Conservation (phyloP, 2,329 filamentous ascomycete genomes). For the Emmonsia crescens region DNA sequence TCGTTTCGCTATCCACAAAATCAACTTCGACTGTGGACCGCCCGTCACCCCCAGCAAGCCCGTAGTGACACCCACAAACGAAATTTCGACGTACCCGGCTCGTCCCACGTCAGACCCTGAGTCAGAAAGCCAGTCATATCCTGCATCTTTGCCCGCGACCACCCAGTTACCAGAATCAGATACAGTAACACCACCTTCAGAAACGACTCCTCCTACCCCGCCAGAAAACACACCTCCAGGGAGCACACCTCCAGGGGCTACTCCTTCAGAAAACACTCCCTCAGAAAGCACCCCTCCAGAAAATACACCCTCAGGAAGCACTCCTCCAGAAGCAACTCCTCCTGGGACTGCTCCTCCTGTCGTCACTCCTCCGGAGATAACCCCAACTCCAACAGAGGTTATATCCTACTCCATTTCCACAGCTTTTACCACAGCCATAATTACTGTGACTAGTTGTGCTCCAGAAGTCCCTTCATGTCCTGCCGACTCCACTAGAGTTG, state of each 20-base stretch:
- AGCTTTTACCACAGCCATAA: constrained; percentile 26
- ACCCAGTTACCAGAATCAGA: background rate
- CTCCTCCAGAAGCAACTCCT: background rate
- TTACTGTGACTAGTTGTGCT: constrained; percentile 33
- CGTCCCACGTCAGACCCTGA: background rate
- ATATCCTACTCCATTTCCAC: constrained; percentile 25
- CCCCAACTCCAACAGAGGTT: constrained; percentile 17
- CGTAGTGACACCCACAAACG: background rate
- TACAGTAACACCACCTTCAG: background rate
- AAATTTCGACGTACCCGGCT: background rate
- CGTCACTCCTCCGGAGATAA: constrained; percentile 27
- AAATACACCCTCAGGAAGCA: background rate
- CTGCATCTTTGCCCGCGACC: background rate
- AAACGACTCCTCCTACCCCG: background rate
- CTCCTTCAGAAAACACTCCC: background rate
- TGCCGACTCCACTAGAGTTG: constrained; percentile 37
- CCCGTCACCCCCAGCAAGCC: background rate
- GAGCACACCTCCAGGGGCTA: background rate
- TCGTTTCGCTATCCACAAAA: constrained; percentile 60
- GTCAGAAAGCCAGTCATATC: background rate
- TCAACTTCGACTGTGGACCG: constrained; percentile 61
- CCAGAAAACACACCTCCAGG: background rate
- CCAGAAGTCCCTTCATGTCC: constrained; percentile 41
- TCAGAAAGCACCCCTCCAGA: background rate
- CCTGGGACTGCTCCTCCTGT: constrained; percentile 10